Evolutionary conservation across 2,329 filamentous ascomycete genomes (phyloP).

Genomic region (Pseudohalonectria lignicola): DNA sequence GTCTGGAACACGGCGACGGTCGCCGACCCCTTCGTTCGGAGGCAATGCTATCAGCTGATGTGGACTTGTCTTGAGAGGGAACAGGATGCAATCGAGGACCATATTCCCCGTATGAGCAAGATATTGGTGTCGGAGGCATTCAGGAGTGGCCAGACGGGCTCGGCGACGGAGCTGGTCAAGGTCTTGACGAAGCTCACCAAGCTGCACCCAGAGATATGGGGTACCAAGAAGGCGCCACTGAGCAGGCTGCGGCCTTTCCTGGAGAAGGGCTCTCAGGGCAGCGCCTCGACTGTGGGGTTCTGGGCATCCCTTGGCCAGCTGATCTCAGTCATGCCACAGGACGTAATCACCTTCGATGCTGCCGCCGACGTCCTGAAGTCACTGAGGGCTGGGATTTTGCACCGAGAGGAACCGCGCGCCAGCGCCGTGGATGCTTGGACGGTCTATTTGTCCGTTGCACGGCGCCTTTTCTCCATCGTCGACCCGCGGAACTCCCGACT

Average conservation of each 20-base stretch:
- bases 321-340: slow-evolving; percentile 45
- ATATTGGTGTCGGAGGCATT: slow-evolving; percentile 64
- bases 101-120: slow-evolving; percentile 39
- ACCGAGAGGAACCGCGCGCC: slow-evolving; percentile 61
- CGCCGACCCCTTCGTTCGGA: slow-evolving; percentile 42
- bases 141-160: slow-evolving; percentile 60
- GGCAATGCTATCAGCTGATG: slow-evolving; percentile 39
- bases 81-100: slow-evolving; percentile 33
- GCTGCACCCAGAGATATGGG: slow-evolving; percentile 62
- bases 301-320: slow-evolving; percentile 62
- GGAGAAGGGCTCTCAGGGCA: slow-evolving; percentile 75
- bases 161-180: slow-evolving; percentile 59
- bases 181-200: slow-evolving; percentile 57
- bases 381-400: slow-evolving; percentile 59
- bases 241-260: slow-evolving; percentile 60
- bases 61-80: slow-evolving; percentile 33
- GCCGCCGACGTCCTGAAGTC: slow-evolving; percentile 53
- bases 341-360: slow-evolving; percentile 31
- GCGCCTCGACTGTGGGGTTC: slow-evolving; percentile 38
- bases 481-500: slow-evolving; percentile 30
- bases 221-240: slow-evolving; percentile 44
- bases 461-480: slow-evolving; percentile 37
- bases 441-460: slow-evolving; percentile 57
- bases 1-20: slow-evolving; percentile 59
- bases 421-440: slow-evolving; percentile 63